Percentiles rank a stretch among this genome's conserved stretches.
phyloP scores from a whole-genome alignment of 2,329 filamentous ascomycete species.

The Chrysoporthe puriensis region DNA sequence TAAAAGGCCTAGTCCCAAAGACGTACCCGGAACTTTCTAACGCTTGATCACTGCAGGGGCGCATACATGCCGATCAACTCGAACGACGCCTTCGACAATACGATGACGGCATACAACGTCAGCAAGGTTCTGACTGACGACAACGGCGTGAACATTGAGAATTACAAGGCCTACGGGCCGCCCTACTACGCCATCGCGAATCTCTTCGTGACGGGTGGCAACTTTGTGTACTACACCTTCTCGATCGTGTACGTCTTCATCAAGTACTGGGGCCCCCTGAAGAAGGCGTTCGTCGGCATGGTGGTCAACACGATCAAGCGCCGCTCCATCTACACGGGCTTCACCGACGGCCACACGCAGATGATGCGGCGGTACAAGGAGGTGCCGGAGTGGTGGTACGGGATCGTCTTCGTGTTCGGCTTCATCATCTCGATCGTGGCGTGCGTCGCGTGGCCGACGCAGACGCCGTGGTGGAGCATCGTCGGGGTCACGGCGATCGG shows the following conservation, averaged over 20 bases:
- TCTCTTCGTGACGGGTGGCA: conserved; percentile 24
- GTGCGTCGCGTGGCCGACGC: conserved; percentile 45
- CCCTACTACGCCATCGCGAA: conserved; percentile 32
- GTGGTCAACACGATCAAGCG: conserved; percentile 37
- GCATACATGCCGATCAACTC: conserved; percentile 47
- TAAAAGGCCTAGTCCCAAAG: not conserved
- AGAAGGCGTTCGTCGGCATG: conserved; percentile 39
- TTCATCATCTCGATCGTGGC: conserved; percentile 42
- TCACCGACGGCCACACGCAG: conserved; percentile 47
- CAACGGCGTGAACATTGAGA: conserved; percentile 32
- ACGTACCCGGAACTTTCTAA: not conserved
- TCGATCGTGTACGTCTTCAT: conserved; percentile 48
- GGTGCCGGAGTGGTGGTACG: conserved; percentile 54
- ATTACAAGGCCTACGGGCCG: conserved; percentile 34
- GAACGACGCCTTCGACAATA: conserved; percentile 45
- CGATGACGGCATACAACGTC: conserved; percentile 45
- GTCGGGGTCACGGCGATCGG: conserved; percentile 53
- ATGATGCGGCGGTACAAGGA: conserved; percentile 53
- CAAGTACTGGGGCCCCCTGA: conserved; percentile 43
- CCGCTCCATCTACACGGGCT: conserved; percentile 25
- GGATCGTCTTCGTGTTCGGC: conserved; percentile 35
- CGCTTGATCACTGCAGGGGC: conserved; percentile 25
- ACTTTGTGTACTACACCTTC: conserved; percentile 41
- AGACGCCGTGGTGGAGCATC: conserved; percentile 54
- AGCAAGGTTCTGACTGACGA: conserved; percentile 15